phyloP scores from a whole-genome alignment of 495 filamentous ascomycete genomes.

The Poronia punctata region DNA sequence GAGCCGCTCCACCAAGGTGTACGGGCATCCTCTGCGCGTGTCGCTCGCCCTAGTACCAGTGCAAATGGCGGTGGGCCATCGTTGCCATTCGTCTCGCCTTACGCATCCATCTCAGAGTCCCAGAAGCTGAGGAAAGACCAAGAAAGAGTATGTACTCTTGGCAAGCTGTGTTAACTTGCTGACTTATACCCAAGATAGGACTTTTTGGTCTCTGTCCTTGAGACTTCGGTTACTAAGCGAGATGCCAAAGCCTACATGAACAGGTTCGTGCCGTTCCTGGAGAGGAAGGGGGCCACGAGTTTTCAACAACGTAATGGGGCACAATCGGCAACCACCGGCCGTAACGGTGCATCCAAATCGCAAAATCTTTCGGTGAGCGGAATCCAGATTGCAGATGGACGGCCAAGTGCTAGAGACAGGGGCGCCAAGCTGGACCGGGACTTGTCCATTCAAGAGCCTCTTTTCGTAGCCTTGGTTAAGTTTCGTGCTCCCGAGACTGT shows the following conservation, averaged over 20 bases:
- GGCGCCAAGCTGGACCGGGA: conserved; percentile 48
- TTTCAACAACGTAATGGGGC: conserved; percentile 29
- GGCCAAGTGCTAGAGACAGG: conserved; percentile 2
- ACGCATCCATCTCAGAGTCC: conserved; percentile 32
- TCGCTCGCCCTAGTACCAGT: conserved; percentile 14
- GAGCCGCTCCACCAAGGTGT: conserved; percentile 4
- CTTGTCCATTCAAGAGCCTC: conserved; percentile 34
- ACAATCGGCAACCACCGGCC: conserved; percentile 14
- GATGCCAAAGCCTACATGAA: conserved; percentile 85
- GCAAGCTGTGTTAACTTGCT: not conserved
- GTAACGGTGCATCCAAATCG: not conserved
- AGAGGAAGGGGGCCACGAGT: conserved; percentile 29
- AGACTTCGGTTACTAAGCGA: conserved; percentile 78
- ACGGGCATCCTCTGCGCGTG: conserved; percentile 2
- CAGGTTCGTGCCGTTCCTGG: conserved; percentile 55
- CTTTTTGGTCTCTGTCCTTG: conserved; percentile 74
- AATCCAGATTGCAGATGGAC: conserved; percentile 10
- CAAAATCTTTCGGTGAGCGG: conserved; percentile 2
- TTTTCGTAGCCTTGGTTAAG: conserved; percentile 85
- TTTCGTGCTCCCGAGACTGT: conserved; percentile 64
- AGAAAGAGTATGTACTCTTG: conserved; percentile 27
- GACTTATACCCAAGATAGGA: conserved; percentile 47
- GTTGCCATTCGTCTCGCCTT: conserved; percentile 21
- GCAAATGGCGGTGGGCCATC: conserved; percentile 19
- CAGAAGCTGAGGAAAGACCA: conserved; percentile 36